Evolutionary conservation across 768 basidiomycete genomes (phyloP).

Genomic region (Baorangia bicolor): DNA sequence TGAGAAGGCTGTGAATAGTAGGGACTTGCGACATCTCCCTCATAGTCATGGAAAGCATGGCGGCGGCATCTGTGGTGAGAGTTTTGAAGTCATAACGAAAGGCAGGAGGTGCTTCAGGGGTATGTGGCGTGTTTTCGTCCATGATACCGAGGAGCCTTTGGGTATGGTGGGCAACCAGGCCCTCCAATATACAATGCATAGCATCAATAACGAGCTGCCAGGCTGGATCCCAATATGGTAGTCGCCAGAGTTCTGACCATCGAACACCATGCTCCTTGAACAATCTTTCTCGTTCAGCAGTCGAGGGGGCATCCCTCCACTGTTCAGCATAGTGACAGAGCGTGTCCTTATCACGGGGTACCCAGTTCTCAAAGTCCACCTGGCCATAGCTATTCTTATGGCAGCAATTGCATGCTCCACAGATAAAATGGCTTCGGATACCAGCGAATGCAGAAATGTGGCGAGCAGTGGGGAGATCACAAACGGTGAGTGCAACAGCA

Average conservation of each 20-base stretch:
- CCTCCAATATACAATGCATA: constrained; percentile 27
- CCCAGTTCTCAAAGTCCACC: constrained; percentile 18
- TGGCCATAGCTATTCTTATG: constrained; percentile 7
- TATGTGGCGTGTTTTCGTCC: not conserved
- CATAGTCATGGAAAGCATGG: not conserved
- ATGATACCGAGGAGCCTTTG: constrained; percentile 2
- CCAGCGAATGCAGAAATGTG: constrained; percentile 27
- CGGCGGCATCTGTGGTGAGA: not conserved
- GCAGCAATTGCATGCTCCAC: constrained; percentile 29
- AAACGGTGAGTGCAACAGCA: constrained; percentile 30
- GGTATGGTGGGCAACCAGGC: constrained; percentile 2
- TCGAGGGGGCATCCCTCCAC: constrained; percentile 12
- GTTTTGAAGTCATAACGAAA: not conserved
- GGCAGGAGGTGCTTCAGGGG: not conserved
- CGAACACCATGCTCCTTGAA: constrained; percentile 17
- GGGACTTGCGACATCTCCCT: constrained; percentile 1
- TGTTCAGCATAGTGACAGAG: constrained; percentile 6
- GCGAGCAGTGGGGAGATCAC: constrained; percentile 38
- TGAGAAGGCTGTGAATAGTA: constrained; percentile 4
- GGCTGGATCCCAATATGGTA: constrained; percentile 29
- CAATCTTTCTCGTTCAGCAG: not conserved
- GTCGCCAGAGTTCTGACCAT: constrained; percentile 19
- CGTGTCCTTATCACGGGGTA: constrained; percentile 4
- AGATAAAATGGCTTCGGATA: constrained; percentile 24
- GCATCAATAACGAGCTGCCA: constrained; percentile 18